Conservation (phyloP, 345 rosid species). For the Cardamine occulta region DNA sequence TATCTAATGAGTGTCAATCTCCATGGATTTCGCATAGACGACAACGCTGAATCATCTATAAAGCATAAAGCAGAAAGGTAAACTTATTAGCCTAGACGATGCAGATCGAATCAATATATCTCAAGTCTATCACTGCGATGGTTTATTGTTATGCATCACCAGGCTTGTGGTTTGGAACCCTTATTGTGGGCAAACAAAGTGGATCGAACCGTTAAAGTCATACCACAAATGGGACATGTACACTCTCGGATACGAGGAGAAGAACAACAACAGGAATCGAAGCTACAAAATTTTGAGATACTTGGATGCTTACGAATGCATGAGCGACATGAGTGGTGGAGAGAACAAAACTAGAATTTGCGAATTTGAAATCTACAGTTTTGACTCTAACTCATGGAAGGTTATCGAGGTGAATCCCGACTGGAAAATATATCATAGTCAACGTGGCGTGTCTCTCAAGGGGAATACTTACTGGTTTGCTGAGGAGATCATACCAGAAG, state of each 20-base stretch:
- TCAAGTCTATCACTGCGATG: neutral
- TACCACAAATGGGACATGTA: neutral
- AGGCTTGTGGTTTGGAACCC: constrained; percentile 21
- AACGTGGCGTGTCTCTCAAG: neutral
- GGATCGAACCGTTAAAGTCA: neutral
- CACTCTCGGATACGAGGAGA: constrained; percentile 1
- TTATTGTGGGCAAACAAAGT: neutral
- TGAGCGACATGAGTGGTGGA: neutral
- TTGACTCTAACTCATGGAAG: constrained; percentile 1
- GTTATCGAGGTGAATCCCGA: neutral
- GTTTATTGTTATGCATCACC: constrained; percentile 23
- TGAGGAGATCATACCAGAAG: neutral
- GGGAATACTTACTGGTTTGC: constrained; percentile 5
- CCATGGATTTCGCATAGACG: neutral
- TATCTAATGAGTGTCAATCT: neutral
- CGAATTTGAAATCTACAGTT: neutral
- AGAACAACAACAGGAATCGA: neutral
- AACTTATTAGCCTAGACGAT: neutral
- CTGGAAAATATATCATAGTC: accelerated
- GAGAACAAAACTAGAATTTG: neutral
- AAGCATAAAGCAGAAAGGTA: neutral
- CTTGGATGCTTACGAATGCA: neutral
- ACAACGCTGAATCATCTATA: neutral
- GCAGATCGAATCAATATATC: too few species aligned
- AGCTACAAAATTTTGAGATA: constrained; percentile 9